Conservation (phyloP, 768 basidiomycete species). For the Cystofilobasidium ferigula region DNA sequence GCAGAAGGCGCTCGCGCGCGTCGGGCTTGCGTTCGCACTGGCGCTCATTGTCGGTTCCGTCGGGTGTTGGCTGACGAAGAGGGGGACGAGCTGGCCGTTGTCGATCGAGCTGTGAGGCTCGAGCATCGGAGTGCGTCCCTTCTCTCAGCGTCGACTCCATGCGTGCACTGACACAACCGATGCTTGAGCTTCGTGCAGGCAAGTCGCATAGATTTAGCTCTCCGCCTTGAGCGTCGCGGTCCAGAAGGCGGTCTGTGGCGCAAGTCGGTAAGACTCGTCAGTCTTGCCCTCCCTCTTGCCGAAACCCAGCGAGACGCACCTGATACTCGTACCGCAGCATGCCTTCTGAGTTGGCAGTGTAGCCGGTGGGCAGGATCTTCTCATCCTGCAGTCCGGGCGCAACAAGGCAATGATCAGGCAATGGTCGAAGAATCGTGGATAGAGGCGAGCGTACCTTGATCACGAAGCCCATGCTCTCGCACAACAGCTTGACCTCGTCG, state of each 20-base stretch:
- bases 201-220: no score
- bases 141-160: no score
- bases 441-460: constrained; percentile 49
- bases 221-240: not conserved
- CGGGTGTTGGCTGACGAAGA: not conserved
- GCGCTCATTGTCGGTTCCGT: not conserved
- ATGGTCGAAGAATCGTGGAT: not conserved
- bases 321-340: constrained; percentile 81
- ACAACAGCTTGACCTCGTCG: constrained; percentile 74
- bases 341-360: constrained; percentile 66
- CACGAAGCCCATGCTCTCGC: constrained; percentile 64
- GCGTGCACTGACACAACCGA: no score
- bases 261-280: not conserved
- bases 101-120: no score
- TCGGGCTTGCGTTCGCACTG: not conserved
- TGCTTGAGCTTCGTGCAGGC: no score
- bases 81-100: no score
- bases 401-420: not conserved
- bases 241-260: not conserved
- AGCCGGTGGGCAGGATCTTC: constrained; percentile 65
- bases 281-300: no score
- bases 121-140: not conserved
- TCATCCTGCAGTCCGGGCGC: constrained; percentile 51
- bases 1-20: not conserved
- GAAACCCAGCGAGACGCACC: constrained; percentile 18